Percentiles rank a stretch among this genome's conserved stretches.
Evolutionary conservation across 192 early-diverging fungal genomes (phyloP).

Genomic region (Podochytrium sp.): DNA sequence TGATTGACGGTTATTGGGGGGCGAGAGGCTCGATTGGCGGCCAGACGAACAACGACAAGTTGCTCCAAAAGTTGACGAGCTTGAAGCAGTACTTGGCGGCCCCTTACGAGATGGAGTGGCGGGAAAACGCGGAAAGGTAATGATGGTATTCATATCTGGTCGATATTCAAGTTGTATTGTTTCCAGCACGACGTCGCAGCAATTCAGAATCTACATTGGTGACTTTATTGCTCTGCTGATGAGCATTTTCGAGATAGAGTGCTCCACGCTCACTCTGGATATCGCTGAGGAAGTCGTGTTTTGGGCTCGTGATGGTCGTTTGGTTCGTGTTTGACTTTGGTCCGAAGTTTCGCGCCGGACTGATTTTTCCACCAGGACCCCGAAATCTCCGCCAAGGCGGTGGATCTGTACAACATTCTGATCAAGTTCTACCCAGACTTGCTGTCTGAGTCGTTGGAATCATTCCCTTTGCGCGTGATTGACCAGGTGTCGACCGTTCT

Average conservation of each 20-base stretch:
- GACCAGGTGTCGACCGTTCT: slow-evolving; percentile 42
- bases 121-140: not conserved
- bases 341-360: too few relatives aligned
- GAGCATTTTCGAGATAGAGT: slow-evolving; percentile 40
- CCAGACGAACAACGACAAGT: not conserved
- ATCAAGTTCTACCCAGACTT: slow-evolving; percentile 31
- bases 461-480: slow-evolving; percentile 33
- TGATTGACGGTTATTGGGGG: slow-evolving; percentile 47
- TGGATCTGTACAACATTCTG: slow-evolving; percentile 38
- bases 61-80: slow-evolving; percentile 10
- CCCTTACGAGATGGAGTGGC: slow-evolving; percentile 15
- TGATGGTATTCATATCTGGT: not conserved
- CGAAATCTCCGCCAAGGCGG: slow-evolving; percentile 28
- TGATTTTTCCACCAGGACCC: slow-evolving; percentile 28
- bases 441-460: slow-evolving; percentile 15
- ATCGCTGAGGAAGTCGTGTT: slow-evolving; percentile 37
- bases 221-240: slow-evolving; percentile 41
- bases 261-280: slow-evolving; percentile 31
- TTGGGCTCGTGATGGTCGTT: slow-evolving; percentile 47
- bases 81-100: slow-evolving; percentile 26
- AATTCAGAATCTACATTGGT: slow-evolving; percentile 33
- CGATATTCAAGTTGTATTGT: not conserved
- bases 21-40: slow-evolving; percentile 7
- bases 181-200: slow-evolving; percentile 5
- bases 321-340: slow-evolving; percentile 23